Conservation (phyloP, 2,329 filamentous ascomycete species). For the Fonsecaea erecta region DNA sequence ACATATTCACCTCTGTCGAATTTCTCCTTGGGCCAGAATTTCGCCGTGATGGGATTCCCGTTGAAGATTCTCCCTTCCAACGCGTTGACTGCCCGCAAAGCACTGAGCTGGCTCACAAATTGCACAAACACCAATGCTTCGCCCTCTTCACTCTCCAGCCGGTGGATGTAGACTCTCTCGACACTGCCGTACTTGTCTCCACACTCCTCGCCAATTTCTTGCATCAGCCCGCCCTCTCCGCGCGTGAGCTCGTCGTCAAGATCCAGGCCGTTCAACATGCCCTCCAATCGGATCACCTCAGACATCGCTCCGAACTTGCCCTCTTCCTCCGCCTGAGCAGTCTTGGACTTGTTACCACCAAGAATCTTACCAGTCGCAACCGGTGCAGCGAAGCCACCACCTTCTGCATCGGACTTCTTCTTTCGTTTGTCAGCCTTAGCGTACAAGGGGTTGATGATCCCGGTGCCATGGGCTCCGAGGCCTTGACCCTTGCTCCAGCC, state of each 20-base stretch:
- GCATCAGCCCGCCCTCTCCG: constrained; percentile 69
- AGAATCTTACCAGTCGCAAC: constrained; percentile 77
- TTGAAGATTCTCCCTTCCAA: constrained; percentile 87
- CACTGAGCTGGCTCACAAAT: constrained; percentile 84
- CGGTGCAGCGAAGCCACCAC: constrained; percentile 74
- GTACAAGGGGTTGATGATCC: constrained; percentile 81
- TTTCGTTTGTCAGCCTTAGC: constrained; percentile 86
- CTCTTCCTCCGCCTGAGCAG: constrained; percentile 54
- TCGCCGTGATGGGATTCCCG: constrained; percentile 79
- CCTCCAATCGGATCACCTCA: constrained; percentile 77
- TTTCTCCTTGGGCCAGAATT: constrained; percentile 79
- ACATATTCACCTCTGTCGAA: constrained; percentile 63
- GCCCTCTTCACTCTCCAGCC: constrained; percentile 46
- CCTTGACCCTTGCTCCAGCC: constrained; percentile 90
- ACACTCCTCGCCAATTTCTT: constrained; percentile 96
- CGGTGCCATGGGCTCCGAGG: constrained; percentile 78
- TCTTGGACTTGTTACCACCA: constrained; percentile 63
- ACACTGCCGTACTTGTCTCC: constrained; percentile 85
- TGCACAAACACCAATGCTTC: constrained; percentile 81
- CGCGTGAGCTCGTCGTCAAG: constrained; percentile 75
- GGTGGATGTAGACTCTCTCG: constrained; percentile 72
- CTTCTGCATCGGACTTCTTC: constrained; percentile 76
- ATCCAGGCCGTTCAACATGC: constrained; percentile 87
- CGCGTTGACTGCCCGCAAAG: constrained; percentile 84
- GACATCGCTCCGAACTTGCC: constrained; percentile 74